Evolutionary conservation across 805 yeast genomes (phyloP), one percentile per base, ranked within the genome.

Genomic region (Ogataea sp.): DNA sequence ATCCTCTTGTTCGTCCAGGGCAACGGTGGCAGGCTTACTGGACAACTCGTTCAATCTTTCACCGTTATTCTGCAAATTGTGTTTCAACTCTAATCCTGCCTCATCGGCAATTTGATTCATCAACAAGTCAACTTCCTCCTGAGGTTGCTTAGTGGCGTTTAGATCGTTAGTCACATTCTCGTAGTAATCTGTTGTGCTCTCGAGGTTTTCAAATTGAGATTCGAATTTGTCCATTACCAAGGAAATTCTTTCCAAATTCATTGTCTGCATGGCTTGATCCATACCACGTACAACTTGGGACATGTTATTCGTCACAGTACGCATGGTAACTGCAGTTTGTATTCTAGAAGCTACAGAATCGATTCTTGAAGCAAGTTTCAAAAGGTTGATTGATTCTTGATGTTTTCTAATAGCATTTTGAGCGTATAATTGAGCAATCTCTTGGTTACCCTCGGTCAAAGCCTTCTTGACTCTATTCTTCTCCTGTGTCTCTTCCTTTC

Each of bases 241-340:
- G 5, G 97, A 86, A 24, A 93, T 93, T 50, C 77, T 78, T 61
- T 93, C 97, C 45, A 93, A 66, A 59, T 93, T 93, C 98, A 93
- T 93, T 18, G 90, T 80, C 52, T 86, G 93, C 65, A 93, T 73
- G 1, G 98, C 98, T 53, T 77, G 80, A 60, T 93, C 98, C 97
- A 93, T 90, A 9, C 97, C 97, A 54, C 72, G 78, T 42, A 94
- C 93, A 11, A 90, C 97, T 36, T 75, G 79, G 8, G 93, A 76
- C 97, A 93, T 93, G 50, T 88, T 89, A 2, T 89, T 88, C 0
- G 96, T 86, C 10, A 93, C 96, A 37, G 85, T 78, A 48, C 96
- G 73, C 99, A 93, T 93, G 0, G 97, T 90, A 6, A 93, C 97
- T 0, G 98, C 98, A 0, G 99, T 93, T 52, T 90, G 97, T 2